A percentile compares a stretch with the other conserved stretches of the same genome.
Conservation (phyloP, 257 asterid genomes). For the Linderniella brevidens region DNA sequence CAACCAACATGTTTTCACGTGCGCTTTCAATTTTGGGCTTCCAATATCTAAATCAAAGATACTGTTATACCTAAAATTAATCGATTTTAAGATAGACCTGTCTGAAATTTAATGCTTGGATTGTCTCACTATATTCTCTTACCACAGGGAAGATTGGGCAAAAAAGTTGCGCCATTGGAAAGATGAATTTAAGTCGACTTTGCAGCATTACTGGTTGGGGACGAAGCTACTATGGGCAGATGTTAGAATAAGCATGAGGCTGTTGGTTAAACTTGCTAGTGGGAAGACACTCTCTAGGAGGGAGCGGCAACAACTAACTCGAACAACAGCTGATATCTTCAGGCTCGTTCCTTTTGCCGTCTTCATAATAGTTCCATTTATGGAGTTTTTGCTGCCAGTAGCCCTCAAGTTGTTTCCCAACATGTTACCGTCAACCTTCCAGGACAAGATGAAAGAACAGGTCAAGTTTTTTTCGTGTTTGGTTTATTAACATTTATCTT, state of each 20-base stretch:
- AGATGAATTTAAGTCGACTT: constrained; percentile 61
- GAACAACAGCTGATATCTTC: constrained; percentile 93
- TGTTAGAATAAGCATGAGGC: constrained; percentile 72
- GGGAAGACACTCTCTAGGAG: constrained; percentile 88
- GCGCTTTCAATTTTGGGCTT: too few species aligned
- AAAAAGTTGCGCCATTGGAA: constrained; percentile 52
- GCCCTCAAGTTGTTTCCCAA: constrained; percentile 86
- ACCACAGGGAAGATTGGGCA: constrained; percentile 73
- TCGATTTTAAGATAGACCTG: constrained; percentile 5
- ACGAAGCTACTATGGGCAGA: constrained; percentile 87
- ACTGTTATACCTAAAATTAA: neutral
- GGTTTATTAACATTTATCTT: constrained; percentile 4
- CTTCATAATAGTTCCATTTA: constrained; percentile 82
- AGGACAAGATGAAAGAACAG: constrained; percentile 99
- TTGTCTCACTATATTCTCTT: constrained; percentile 14
- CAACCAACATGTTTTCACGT: too few species aligned
- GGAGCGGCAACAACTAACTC: constrained; percentile 91
- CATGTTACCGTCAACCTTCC: constrained; percentile 97
- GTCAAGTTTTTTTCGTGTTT: constrained; percentile 18
- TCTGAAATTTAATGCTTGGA: constrained; percentile 4
- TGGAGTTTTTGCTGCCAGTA: constrained; percentile 92
- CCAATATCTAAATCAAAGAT: too few species aligned
- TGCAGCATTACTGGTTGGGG: constrained; percentile 97
- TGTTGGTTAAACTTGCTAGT: constrained; percentile 69
- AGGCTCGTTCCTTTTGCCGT: constrained; percentile 96